These are phyloP conservation scores for Aspergillus quadricinctus DNA, from an alignment of 2,329 filamentous ascomycete genomes.

Conservation along the genomic window DNA sequence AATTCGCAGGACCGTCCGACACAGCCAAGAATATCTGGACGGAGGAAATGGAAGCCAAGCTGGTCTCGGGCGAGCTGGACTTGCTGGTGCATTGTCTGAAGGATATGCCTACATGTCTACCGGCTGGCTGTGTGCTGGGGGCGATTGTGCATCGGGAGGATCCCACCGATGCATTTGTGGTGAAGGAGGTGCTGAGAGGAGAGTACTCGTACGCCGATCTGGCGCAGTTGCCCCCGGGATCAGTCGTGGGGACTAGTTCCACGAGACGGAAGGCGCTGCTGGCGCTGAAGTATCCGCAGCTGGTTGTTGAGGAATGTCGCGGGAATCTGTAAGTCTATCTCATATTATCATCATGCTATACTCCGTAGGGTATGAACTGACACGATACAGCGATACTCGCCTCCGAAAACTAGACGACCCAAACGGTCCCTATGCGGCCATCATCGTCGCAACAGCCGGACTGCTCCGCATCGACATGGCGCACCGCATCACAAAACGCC, in stretches of 20 bases:
- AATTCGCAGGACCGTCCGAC: slow-evolving; percentile 13
- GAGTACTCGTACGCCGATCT: neutral
- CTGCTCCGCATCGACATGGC: neutral
- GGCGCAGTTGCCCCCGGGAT: neutral
- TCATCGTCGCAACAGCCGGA: neutral
- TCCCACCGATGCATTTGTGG: neutral
- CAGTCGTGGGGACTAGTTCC: neutral
- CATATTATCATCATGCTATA: too few species aligned
- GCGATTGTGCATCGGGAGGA: neutral
- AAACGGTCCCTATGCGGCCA: neutral
- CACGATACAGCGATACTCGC: neutral
- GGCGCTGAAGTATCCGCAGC: neutral
- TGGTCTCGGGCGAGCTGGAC: neutral
- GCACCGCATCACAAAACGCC: neutral
- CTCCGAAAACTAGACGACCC: neutral
- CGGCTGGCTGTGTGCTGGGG: neutral
- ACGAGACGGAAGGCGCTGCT: neutral
- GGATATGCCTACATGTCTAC: neutral
- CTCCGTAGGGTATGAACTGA: too few species aligned
- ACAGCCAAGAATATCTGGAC: slow-evolving; percentile 14
- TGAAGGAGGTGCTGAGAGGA: neutral
- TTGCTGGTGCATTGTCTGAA: slow-evolving; percentile 1
- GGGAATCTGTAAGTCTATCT: neutral
- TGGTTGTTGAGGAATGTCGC: neutral
- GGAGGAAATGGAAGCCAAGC: slow-evolving; percentile 1